phyloP scores from a whole-genome alignment of 352 stramenopile genomes.

The Phytophthora ramorum region DNA sequence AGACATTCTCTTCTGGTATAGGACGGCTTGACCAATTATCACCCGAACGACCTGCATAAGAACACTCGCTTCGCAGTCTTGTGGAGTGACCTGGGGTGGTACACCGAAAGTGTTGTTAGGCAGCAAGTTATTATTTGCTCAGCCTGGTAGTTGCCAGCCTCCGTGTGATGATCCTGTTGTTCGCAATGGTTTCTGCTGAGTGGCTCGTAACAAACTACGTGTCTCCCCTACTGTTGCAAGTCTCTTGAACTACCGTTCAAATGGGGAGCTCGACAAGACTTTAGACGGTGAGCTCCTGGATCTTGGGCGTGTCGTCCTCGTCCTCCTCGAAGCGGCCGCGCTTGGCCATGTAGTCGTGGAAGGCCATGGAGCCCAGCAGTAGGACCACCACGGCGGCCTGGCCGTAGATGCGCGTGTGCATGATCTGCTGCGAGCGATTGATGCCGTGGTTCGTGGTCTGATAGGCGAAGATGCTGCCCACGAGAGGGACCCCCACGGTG shows the following conservation, averaged over 20 bases:
- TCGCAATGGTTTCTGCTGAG: conserved; percentile 28
- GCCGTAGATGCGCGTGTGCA: conserved; percentile 60
- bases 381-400: conserved; percentile 41
- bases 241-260: not conserved
- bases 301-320: conserved; percentile 16
- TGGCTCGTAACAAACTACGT: conserved; percentile 16
- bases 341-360: conserved; percentile 54
- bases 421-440: conserved; percentile 51
- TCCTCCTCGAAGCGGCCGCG: conserved; percentile 43
- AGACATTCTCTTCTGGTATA: not conserved
- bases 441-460: conserved; percentile 42
- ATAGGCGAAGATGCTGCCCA: conserved; percentile 47
- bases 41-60: not conserved
- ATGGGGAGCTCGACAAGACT: not conserved
- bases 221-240: not conserved
- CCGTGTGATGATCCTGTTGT: conserved; percentile 7
- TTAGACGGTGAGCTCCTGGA: conserved; percentile 28
- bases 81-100: not conserved
- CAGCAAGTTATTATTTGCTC: conserved; percentile 6
- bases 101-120: not conserved
- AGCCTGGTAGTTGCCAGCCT: conserved; percentile 15
- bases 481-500: conserved; percentile 37
- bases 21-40: too few relatives aligned
- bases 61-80: conserved; percentile 1
- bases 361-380: conserved; percentile 48